Evolutionary conservation across 441 rosid genomes (phyloP), one percentile per base, ranked within the genome.

Genomic region (Euphorbia celastroides): DNA sequence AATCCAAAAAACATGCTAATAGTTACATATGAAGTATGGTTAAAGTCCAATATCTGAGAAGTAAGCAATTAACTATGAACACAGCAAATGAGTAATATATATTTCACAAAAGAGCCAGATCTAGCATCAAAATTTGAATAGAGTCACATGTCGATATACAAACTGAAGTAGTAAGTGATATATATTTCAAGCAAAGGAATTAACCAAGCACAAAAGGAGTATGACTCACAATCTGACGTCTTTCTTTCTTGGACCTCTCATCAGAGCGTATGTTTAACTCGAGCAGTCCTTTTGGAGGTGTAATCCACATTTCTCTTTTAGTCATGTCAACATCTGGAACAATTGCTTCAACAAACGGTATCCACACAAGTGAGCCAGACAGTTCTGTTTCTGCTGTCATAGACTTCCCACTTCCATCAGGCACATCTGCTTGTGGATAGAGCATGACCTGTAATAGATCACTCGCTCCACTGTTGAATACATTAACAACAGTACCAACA

Each of bases 231-330:
- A 87, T 87, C 70, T 90, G 92, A 27, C 93, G 90, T 75, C 96
- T 83, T 77, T 93, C 97, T 82, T 90, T 93, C 87, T 93, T 90
- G 77, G 98, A 88, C 74, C 75, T 84, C 48, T 80, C 81, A 69
- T 86, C 91, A 41, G 83, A 36, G 50, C 87, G 96, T 27, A 87
- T 50, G 64, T 93, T 93, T 64, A 90, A 79, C 85, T 84, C 88
- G 3, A 93, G 92, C 25, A 93, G 94, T 65, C 98, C 98, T 71
- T 85, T 87, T 1, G 98, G 97, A 9, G 98, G 98, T 55, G 90
- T 81, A 58, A 93, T 88, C 63, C 77, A 69, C 86, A 93, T 84
- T 82, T 90, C 96, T 66, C 71, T 79, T 80, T 80, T 83, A n/a
- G 62, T 73, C 79, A 87, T 69, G 72, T 93, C 88, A 71, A 90